A percentile compares a stretch with the other conserved stretches of the same genome.
Evolutionary conservation across 352 stramenopile genomes (phyloP).

Genomic region (Elongisporangium anandrum): DNA sequence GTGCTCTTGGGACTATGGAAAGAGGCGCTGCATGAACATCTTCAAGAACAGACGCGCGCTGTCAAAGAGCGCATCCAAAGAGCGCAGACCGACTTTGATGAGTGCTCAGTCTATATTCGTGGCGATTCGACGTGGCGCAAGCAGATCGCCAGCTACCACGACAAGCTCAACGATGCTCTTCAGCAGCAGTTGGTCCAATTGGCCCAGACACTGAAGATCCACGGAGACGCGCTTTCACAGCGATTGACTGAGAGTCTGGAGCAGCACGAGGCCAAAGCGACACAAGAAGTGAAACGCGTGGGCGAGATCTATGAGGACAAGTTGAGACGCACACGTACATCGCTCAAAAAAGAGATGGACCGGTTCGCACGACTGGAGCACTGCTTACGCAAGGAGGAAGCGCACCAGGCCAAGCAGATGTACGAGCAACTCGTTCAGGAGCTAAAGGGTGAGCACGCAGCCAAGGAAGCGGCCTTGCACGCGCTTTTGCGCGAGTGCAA

Average conservation of each 20-base stretch:
- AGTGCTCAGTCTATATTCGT: slow-evolving; percentile 49
- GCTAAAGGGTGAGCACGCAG: slow-evolving; percentile 32
- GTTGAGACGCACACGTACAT: slow-evolving; percentile 36
- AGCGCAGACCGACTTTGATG: slow-evolving; percentile 49
- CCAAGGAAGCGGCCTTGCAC: slow-evolving; percentile 39
- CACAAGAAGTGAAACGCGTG: slow-evolving; percentile 34
- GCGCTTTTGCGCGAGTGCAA: slow-evolving; percentile 45
- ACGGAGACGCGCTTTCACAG: slow-evolving; percentile 23
- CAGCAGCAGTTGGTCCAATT: slow-evolving; percentile 17
- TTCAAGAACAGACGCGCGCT: slow-evolving; percentile 15
- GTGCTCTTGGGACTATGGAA: slow-evolving; percentile 16
- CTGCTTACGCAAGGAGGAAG: slow-evolving; percentile 58
- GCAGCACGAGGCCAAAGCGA: slow-evolving; percentile 23
- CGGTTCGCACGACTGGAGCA: slow-evolving; percentile 52
- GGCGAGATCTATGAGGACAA: slow-evolving; percentile 46
- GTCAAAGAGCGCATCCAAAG: slow-evolving; percentile 27
- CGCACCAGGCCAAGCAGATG: slow-evolving; percentile 39
- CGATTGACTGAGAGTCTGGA: slow-evolving; percentile 36
- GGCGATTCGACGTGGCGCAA: slow-evolving; percentile 62
- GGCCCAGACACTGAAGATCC: slow-evolving; percentile 15
- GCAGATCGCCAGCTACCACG: slow-evolving; percentile 41
- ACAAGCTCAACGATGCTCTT: slow-evolving; percentile 39
- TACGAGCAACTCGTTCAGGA: slow-evolving; percentile 41
- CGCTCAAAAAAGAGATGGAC: slow-evolving; percentile 63
- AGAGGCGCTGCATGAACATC: slow-evolving; percentile 21